phyloP scores from a whole-genome alignment of 2,329 filamentous ascomycete species.

The Aciculosporium take region DNA sequence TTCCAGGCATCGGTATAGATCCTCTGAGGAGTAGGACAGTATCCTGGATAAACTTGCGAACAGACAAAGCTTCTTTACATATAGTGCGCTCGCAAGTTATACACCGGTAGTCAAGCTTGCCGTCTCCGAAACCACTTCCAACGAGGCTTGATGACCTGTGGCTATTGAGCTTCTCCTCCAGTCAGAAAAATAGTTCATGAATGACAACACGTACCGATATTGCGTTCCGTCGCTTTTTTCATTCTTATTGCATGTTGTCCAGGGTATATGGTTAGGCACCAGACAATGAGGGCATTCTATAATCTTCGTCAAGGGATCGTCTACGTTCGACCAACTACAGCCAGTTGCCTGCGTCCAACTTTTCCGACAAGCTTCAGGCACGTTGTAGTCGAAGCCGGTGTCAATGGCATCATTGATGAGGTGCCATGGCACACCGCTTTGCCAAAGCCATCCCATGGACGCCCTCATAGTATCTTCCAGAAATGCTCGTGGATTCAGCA shows the following conservation, averaged over 20 bases:
- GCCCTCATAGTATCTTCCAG: constrained; percentile 57
- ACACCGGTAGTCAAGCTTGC: too few relatives aligned
- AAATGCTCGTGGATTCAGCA: constrained; percentile 61
- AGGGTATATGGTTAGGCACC: constrained; percentile 30
- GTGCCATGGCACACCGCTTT: constrained; percentile 51
- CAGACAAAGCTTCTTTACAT: too few relatives aligned
- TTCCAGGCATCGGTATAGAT: too few relatives aligned
- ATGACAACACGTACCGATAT: too few relatives aligned
- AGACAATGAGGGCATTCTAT: constrained; percentile 43
- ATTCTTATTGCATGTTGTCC: constrained; percentile 39
- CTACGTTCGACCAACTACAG: constrained; percentile 43
- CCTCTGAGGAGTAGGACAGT: too few relatives aligned
- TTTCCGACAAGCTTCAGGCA: constrained; percentile 26
- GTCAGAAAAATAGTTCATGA: too few relatives aligned
- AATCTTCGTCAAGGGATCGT: constrained; percentile 32
- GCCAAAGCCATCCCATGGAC: constrained; percentile 42
- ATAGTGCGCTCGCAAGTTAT: too few relatives aligned
- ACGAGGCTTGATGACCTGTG: too few relatives aligned
- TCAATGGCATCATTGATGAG: constrained; percentile 44
- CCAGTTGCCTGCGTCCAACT: constrained; percentile 35
- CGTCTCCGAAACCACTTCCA: too few relatives aligned
- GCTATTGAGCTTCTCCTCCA: too few relatives aligned
- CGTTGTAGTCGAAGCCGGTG: constrained; percentile 40
- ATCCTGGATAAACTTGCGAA: too few relatives aligned
- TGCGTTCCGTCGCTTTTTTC: constrained; percentile 10